Conservation (phyloP, 2,329 filamentous ascomycete species). For the Clonostachys solani region DNA sequence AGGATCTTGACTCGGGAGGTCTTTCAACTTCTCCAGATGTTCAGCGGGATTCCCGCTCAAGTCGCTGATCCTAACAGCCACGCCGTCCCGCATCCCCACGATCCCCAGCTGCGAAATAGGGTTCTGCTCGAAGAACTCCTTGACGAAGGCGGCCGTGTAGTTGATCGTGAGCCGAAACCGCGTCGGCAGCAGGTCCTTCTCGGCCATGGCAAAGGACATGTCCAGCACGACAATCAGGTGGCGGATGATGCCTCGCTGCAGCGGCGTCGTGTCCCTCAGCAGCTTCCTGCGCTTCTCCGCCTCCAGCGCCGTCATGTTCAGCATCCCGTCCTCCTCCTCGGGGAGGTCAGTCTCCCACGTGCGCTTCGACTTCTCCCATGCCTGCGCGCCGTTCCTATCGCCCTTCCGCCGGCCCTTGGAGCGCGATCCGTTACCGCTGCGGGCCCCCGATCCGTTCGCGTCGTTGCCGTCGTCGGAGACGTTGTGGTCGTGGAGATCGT, state of each 20-base stretch:
- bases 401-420: constrained; percentile 16
- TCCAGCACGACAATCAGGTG: constrained; percentile 89
- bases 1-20: constrained; percentile 61
- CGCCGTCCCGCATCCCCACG: constrained; percentile 87
- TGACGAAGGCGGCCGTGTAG: constrained; percentile 82
- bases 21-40: constrained; percentile 74
- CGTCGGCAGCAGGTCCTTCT: constrained; percentile 90
- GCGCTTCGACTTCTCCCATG: constrained; percentile 64
- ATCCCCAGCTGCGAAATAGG: constrained; percentile 94
- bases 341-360: constrained; percentile 68
- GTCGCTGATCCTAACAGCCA: constrained; percentile 81
- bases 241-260: constrained; percentile 97
- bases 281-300: constrained; percentile 78
- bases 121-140: constrained; percentile 97
- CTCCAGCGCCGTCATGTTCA: constrained; percentile 75
- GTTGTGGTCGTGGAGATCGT: constrained; percentile 52
- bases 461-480: constrained; percentile 29
- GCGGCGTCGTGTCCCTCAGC: constrained; percentile 86
- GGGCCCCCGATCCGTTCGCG: constrained; percentile 14
- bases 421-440: not conserved
- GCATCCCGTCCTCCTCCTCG: constrained; percentile 71
- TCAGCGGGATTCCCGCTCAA: constrained; percentile 89
- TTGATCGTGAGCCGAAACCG: constrained; percentile 78
- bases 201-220: constrained; percentile 87
- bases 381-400: constrained; percentile 40